Evolutionary conservation across 2,329 filamentous ascomycete genomes (phyloP).

Genomic region (Metarhizium brunneum): DNA sequence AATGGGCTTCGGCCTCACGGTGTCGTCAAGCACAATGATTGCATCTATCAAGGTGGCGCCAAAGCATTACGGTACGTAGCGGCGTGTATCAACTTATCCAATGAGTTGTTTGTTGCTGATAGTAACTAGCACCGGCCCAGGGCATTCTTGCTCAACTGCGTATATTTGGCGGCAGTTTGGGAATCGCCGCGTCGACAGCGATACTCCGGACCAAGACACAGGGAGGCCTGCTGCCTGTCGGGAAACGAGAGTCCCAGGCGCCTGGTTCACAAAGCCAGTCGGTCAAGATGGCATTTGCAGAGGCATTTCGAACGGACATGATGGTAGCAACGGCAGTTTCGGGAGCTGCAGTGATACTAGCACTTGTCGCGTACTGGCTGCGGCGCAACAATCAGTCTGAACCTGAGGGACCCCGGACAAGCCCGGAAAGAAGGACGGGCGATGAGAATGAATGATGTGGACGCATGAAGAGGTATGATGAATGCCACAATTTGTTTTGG

Average conservation of each 20-base stretch:
- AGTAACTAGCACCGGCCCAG: slow-evolving; percentile 35
- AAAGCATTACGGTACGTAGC: slow-evolving; percentile 33
- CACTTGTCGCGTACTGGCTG: slow-evolving; percentile 14
- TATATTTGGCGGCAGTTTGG: slow-evolving; percentile 44
- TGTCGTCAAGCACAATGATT: slow-evolving; percentile 37
- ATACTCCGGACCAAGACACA: slow-evolving; percentile 26
- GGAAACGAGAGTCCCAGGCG: slow-evolving; percentile 15
- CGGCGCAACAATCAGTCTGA: background rate
- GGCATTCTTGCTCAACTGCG: slow-evolving; percentile 42
- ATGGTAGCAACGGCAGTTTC: slow-evolving; percentile 32
- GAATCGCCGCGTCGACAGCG: slow-evolving; percentile 42
- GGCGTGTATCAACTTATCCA: background rate
- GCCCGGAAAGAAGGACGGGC: background rate
- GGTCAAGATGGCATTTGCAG: slow-evolving; percentile 27
- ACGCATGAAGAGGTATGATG: background rate
- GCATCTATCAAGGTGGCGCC: slow-evolving; percentile 31
- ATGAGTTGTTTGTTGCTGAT: slow-evolving; percentile 7
- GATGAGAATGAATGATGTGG: background rate
- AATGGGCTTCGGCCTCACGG: slow-evolving; percentile 40
- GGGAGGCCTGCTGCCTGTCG: background rate
- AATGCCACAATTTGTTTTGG: too few species aligned
- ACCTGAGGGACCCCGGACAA: background rate
- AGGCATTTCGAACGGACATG: slow-evolving; percentile 39
- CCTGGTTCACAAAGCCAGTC: slow-evolving; percentile 20
- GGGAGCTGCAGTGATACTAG: slow-evolving; percentile 28